Evolutionary conservation across 1,284 basidiomycete genomes (phyloP).

Genomic region (Irpex sp.): DNA sequence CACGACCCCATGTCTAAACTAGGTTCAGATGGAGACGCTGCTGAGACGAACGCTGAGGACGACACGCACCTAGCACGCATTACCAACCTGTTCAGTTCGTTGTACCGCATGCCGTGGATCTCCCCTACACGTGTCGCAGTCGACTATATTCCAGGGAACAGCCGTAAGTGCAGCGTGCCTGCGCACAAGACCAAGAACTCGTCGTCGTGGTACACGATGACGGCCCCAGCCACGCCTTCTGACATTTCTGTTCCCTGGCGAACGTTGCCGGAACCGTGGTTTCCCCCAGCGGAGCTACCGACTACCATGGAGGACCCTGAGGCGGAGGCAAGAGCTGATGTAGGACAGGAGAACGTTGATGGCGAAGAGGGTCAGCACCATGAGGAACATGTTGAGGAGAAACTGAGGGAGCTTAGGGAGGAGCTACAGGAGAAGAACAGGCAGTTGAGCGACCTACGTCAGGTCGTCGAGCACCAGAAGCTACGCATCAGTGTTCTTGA

Average conservation of each 20-base stretch:
- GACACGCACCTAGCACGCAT: constrained; percentile 1
- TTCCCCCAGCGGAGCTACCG: constrained; percentile 10
- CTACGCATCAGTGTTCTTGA: constrained; percentile 13
- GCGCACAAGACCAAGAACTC: constrained; percentile 7
- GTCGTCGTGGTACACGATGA: constrained; percentile 14
- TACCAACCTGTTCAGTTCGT: constrained; percentile 5
- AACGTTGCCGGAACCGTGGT: constrained; percentile 15
- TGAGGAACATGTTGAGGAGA: constrained; percentile 4
- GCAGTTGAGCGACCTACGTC: constrained; percentile 7
- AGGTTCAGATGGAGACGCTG: background rate
- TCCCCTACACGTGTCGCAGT: constrained; percentile 11
- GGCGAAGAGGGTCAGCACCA: background rate
- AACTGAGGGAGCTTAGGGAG: constrained; percentile 2
- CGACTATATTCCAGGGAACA: constrained; percentile 15
- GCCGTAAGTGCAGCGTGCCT: constrained; percentile 1
- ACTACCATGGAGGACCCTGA: constrained; percentile 10
- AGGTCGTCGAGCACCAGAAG: constrained; percentile 16
- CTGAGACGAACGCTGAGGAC: background rate
- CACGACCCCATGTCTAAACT: constrained; percentile 4
- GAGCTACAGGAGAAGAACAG: constrained; percentile 11
- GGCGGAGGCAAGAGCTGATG: constrained; percentile 5
- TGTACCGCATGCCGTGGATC: constrained; percentile 15
- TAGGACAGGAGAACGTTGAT: background rate
- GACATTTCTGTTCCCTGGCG: constrained; percentile 4
- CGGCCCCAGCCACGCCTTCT: constrained; percentile 8